Evolutionary conservation across 768 basidiomycete genomes (phyloP), one percentile per base, ranked within the genome.

Genomic region (Amanita molliuscula): DNA sequence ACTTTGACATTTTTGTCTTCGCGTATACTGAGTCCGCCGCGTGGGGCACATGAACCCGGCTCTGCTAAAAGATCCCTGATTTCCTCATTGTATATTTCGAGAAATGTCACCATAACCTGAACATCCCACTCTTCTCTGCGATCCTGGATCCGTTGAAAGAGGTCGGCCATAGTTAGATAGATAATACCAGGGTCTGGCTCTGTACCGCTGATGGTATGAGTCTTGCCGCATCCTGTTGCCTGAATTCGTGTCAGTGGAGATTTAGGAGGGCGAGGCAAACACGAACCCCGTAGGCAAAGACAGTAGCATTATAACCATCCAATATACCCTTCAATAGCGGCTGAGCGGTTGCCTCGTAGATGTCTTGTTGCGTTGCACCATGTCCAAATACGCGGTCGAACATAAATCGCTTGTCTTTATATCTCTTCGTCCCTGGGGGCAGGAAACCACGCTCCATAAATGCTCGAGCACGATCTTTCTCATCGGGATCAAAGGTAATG

Each of bases 161-260:
- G 81, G 66, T 97, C 95, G 38, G 89, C 82, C 94, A 97, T 98
- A 16, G 93, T 92, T 52, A 91, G 76, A 67, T 98, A 93, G 64
- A 98, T 96, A 59, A 96, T 82, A 26, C 96, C 96, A 15, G 90
- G 91, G 63, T 95, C 87, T 18, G 65, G 62, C 40, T 86, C 84
- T 33, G 88, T 85, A 51, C 95, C 95, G 59, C 92, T 96, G 65
- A 99, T 97, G 16, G 96, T 99, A 66, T 98, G 94, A 4, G 96
- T 99, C 68, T 99, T 99, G 55, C 96, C 96, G 63, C 96, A 98
- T n/a, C 96, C 96, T n/a, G 96, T 98, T 20, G 96, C 96, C 96
- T 98, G 60, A 16, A 55, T 42, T 11, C 18, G 15, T n/a, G 15
- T 48, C 28, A 50, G 25, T 56, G 48, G 47, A 21, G 45, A 43